Conservation (phyloP, 73 alveolate species). For the Tetrahymena borealis region DNA sequence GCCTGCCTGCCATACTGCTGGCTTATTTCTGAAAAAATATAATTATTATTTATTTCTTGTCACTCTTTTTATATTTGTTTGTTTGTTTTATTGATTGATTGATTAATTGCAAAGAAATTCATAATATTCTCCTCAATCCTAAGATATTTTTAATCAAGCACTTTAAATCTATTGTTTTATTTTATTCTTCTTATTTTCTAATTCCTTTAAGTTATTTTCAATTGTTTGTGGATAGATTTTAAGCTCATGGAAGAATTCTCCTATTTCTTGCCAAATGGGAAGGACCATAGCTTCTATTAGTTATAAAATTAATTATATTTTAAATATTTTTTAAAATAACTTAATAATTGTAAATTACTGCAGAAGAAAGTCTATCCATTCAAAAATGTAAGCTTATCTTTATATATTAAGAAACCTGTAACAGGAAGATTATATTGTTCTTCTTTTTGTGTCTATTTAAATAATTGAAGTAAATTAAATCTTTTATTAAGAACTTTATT, state of each 20-base stretch:
- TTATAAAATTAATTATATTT: neutral
- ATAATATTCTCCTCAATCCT: no score
- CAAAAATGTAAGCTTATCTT: slow-evolving; percentile 19
- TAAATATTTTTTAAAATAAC: neutral
- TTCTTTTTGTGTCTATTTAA: slow-evolving; percentile 24
- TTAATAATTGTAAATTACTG: slow-evolving; percentile 3
- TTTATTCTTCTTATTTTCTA: neutral
- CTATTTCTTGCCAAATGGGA: neutral
- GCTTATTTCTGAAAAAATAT: no score
- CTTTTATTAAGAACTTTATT: no score
- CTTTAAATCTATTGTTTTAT: neutral
- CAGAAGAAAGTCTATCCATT: slow-evolving; percentile 26
- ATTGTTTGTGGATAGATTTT: neutral
- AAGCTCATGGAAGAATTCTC: neutral
- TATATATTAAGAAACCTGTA: slow-evolving; percentile 30
- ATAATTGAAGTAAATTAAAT: neutral
- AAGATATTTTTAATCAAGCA: neutral
- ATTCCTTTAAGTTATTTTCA: neutral
- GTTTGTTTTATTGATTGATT: no score
- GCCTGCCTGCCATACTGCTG: no score
- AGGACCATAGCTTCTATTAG: neutral
- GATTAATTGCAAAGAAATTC: no score
- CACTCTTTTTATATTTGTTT: no score
- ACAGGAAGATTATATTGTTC: slow-evolving; percentile 22
- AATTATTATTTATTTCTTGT: no score